A percentile compares a stretch with the other conserved stretches of the same genome.
Conservation (phyloP, 2,329 filamentous ascomycete genomes). For the Pseudogymnoascus sp. region DNA sequence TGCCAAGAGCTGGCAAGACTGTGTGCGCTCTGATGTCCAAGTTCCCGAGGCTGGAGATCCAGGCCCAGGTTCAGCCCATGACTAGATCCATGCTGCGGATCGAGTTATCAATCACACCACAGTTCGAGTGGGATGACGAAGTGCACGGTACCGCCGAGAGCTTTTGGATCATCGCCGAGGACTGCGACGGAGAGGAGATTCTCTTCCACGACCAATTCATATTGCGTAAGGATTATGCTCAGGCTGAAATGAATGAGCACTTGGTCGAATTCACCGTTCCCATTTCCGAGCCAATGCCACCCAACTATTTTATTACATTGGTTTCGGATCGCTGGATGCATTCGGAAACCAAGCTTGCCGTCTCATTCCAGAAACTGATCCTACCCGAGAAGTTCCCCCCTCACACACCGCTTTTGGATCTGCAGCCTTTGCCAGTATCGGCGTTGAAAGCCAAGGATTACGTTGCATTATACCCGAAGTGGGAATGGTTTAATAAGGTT, state of each 20-base stretch:
- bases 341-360: conserved; percentile 83
- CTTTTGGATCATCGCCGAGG: conserved; percentile 96
- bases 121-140: conserved; percentile 90
- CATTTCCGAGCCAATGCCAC: conserved; percentile 94
- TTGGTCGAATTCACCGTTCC: conserved; percentile 93
- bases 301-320: conserved; percentile 95
- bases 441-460: conserved; percentile 84
- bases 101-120: conserved; percentile 84
- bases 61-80: conserved; percentile 89
- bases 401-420: conserved; percentile 82
- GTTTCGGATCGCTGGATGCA: conserved; percentile 98
- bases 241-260: conserved; percentile 83
- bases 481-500: conserved; percentile 90
- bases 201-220: conserved; percentile 92
- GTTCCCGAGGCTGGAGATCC: conserved; percentile 86
- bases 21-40: conserved; percentile 84
- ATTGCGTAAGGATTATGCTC: conserved; percentile 80
- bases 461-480: conserved; percentile 70
- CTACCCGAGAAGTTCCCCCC: conserved; percentile 92
- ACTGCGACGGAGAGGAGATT: conserved; percentile 94
- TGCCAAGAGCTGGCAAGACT: conserved; percentile 78
- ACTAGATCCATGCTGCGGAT: conserved; percentile 88
- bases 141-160: conserved; percentile 82
- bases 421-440: conserved; percentile 83
- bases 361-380: conserved; percentile 91